Evolutionary conservation across 2,329 filamentous ascomycete genomes (phyloP).

Genomic region (Trichophyton benhamiae): DNA sequence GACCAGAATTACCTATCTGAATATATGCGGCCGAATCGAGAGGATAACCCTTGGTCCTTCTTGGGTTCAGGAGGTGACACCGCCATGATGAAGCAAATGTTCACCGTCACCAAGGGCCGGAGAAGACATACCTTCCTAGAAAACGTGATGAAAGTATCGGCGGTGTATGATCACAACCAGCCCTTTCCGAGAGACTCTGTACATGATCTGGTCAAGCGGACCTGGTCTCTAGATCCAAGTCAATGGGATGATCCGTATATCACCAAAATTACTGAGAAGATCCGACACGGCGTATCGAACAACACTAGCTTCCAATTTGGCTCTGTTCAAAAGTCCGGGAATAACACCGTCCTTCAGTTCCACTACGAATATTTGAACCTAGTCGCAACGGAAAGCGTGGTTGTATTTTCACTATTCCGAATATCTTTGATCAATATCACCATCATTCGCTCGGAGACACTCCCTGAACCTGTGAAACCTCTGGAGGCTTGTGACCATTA

Average conservation of each 20-base stretch:
- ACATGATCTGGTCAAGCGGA: conserved; percentile 8
- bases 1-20: conserved; percentile 5
- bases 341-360: conserved; percentile 7
- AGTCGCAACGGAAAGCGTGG: background rate
- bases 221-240: conserved; percentile 8
- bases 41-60: conserved; percentile 10
- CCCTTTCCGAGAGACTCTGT: conserved; percentile 8
- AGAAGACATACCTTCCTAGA: conserved; percentile 9
- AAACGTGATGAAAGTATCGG: conserved; percentile 6
- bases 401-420: conserved; percentile 7
- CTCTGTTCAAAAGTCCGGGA: background rate
- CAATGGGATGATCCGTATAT: conserved; percentile 7
- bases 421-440: conserved; percentile 10
- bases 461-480: conserved; percentile 10
- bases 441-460: conserved; percentile 10
- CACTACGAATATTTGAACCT: conserved; percentile 10
- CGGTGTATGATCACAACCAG: conserved; percentile 7
- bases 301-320: conserved; percentile 10
- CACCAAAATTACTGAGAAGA: conserved; percentile 7
- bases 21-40: conserved; percentile 7
- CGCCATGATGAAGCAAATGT: conserved; percentile 11
- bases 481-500: conserved; percentile 6
- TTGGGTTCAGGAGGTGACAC: conserved; percentile 9
- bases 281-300: background rate
- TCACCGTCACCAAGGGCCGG: conserved; percentile 9